Percentiles rank a stretch among this genome's conserved stretches.
Conservation (phyloP, 2,329 filamentous ascomycete genomes). For the Apiospora saccharicola region DNA sequence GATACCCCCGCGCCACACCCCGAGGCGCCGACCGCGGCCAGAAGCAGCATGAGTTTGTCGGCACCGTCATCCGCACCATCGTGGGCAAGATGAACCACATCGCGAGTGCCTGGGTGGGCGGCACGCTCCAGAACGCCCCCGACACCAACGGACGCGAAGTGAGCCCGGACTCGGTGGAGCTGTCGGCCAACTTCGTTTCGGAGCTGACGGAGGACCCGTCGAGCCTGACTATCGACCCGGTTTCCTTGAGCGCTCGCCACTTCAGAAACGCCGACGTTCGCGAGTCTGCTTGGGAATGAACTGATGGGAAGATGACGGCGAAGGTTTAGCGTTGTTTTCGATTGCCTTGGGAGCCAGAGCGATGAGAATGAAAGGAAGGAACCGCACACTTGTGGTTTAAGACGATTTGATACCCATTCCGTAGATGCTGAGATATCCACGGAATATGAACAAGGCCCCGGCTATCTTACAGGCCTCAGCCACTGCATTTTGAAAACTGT, state of each 20-base stretch:
- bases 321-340: too few species aligned
- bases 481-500: too few species aligned
- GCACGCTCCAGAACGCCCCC: not conserved
- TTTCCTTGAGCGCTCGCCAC: not conserved
- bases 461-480: too few species aligned
- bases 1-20: not conserved
- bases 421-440: too few species aligned
- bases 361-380: too few species aligned
- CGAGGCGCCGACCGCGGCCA: not conserved
- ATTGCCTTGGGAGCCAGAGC: too few species aligned
- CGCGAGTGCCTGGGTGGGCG: not conserved
- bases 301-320: too few species aligned
- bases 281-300: not conserved
- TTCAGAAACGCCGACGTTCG: not conserved
- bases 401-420: too few species aligned
- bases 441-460: too few species aligned
- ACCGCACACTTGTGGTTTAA: too few species aligned
- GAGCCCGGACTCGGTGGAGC: not conserved
- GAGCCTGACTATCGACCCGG: not conserved
- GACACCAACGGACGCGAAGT: not conserved
- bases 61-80: not conserved
- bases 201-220: not conserved
- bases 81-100: not conserved
- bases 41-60: not conserved
- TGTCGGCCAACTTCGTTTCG: not conserved